Base-by-base conservation (phyloP, 2,329 filamentous ascomycete genomes). In the Ascochyta viciae-villosae region DNA sequence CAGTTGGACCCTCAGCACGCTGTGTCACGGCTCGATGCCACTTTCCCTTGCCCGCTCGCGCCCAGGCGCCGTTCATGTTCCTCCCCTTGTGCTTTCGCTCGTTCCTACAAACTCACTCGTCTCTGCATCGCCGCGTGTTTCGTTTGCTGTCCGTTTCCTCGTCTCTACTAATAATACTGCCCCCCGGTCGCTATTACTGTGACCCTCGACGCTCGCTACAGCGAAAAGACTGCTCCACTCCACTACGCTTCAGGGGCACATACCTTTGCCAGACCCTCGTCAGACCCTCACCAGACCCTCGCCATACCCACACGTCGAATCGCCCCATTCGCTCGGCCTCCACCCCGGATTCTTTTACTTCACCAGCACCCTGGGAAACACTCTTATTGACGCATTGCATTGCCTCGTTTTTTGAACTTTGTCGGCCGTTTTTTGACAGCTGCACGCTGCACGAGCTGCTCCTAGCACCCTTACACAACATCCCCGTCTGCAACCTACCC, bases 391-490 rank as follows among this genome's bases (percentile, higher is more conserved):
- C 37, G 19, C 38, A 37, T 24, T 27, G 40, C 34, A 29, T 40
- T 35, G 12, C 12, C 19, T 16, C 8, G 51, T 38, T 31, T 31
- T 45, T 48, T 45, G 35, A 43, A 31, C 19, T 19, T 19, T 19
- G 48, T 48, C 46, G 44, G 56, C 51, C 34, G 50, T 44, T 35
- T 35, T 50, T 63, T 65, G 70, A 71, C 65, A 68, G 64, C 67
- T 68, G 65, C 60, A 67, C 63, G 37, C 29, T 31, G 54, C 54
- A 52, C 43, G 54, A 53, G 57, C 66, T 43, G 54, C 64, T 43
- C 40, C 62, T 64, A 61, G 67, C 64, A 63, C 48, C 71, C 64
- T 72, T 69, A 67, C 68, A 72, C 72, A 48, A 70, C 69, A 70
- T 67, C 65, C 54, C 35, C 27, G 39, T 53, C 34, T 61, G 49